Evolutionary conservation across 1,284 basidiomycete genomes (phyloP).

Genomic region (Sanghuangporus sanghuang): DNA sequence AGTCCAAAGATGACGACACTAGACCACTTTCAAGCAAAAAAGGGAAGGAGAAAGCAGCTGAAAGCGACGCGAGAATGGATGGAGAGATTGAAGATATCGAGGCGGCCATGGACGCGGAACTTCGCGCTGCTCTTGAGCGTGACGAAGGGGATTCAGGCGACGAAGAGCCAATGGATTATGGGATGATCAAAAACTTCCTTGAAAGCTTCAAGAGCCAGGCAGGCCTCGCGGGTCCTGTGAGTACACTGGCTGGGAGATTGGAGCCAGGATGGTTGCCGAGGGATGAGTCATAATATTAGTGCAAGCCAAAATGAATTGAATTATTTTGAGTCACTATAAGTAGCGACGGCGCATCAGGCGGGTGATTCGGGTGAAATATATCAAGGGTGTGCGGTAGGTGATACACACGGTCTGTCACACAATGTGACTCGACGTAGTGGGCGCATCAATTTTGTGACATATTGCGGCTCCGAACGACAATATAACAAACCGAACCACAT

Average conservation of each 20-base stretch:
- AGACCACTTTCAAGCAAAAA: slow-evolving; percentile 20
- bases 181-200: slow-evolving; percentile 90
- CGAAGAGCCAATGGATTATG: slow-evolving; percentile 66
- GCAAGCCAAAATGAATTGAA: neutral
- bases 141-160: slow-evolving; percentile 46
- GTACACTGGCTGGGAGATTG: slow-evolving; percentile 80
- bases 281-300: slow-evolving; percentile 31
- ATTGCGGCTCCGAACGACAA: neutral
- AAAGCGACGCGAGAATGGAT: slow-evolving; percentile 27
- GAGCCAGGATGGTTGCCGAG: slow-evolving; percentile 72
- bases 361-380: neutral
- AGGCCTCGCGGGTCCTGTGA: slow-evolving; percentile 83
- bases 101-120: slow-evolving; percentile 80
- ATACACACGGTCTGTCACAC: too few species aligned
- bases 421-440: neutral
- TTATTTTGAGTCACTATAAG: neutral
- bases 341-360: too few species aligned
- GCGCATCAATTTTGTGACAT: neutral
- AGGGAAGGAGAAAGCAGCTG: slow-evolving; percentile 32
- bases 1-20: neutral
- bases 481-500: neutral
- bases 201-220: slow-evolving; percentile 90
- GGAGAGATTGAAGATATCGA: slow-evolving; percentile 62
- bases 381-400: too few species aligned
- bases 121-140: slow-evolving; percentile 59